phyloP scores from a whole-genome alignment of 768 basidiomycete species.

The Holtermanniella nyarrowii region DNA sequence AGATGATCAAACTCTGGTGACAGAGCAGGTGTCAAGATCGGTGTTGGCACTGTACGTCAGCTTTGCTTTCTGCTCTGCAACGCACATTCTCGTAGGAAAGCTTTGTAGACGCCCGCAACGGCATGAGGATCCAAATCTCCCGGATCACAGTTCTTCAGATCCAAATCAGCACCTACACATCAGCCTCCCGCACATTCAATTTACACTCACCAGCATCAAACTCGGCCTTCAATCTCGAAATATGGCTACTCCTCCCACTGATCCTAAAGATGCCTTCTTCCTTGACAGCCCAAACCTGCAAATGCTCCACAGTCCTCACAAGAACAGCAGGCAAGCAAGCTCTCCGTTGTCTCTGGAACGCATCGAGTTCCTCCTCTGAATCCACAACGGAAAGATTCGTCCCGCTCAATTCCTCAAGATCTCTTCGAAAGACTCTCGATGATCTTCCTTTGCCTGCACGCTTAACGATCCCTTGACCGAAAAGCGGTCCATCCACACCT shows the following conservation, averaged over 20 bases:
- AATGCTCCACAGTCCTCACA: conserved; percentile 33
- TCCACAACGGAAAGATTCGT: conserved; percentile 19
- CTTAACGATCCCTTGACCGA: conserved; percentile 11
- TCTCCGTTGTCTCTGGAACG: conserved; percentile 17
- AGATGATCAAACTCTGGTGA: conserved; percentile 52
- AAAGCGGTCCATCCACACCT: conserved; percentile 20
- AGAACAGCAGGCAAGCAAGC: conserved; percentile 32
- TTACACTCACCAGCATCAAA: conserved; percentile 60
- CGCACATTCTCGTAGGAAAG: conserved; percentile 84
- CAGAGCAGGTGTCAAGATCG: conserved; percentile 64
- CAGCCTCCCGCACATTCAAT: conserved; percentile 4
- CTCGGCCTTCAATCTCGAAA: conserved; percentile 60
- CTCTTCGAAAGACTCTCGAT: conserved; percentile 31
- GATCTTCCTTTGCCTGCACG: conserved; percentile 7
- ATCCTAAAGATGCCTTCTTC: conserved; percentile 51
- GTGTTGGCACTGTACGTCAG: conserved; percentile 60
- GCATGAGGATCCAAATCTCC: conserved; percentile 90
- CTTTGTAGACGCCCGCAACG: conserved; percentile 84
- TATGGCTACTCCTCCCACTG: conserved; percentile 71
- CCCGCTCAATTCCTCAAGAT: conserved; percentile 22
- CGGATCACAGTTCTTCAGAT: conserved; percentile 64
- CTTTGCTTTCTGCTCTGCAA: conserved; percentile 11
- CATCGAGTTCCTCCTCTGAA: conserved; percentile 5
- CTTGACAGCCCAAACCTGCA: conserved; percentile 37
- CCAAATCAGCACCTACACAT: conserved; percentile 66